phyloP scores from a whole-genome alignment of 164 flowering plant genomes.

The Cinnamomum chago region DNA sequence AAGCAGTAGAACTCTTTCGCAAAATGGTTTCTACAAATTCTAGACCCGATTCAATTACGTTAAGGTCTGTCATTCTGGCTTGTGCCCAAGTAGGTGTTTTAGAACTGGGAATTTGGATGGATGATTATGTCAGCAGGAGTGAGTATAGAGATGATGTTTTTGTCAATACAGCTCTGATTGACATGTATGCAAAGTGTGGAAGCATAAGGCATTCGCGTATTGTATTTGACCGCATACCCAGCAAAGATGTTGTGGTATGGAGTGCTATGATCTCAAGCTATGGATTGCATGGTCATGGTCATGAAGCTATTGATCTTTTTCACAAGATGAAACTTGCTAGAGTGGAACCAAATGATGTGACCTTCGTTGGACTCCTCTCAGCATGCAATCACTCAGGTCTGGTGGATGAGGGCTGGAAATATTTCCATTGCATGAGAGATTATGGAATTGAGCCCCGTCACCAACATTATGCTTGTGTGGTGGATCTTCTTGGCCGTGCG shows the following conservation, averaged over 20 bases:
- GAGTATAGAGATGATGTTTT: constrained; percentile 23
- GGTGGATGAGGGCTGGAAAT: constrained; percentile 28
- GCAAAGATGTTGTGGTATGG: constrained; percentile 37
- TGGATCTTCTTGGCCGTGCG: constrained; percentile 30
- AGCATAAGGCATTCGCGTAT: constrained; percentile 19
- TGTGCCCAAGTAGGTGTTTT: constrained; percentile 32
- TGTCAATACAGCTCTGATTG: constrained; percentile 37
- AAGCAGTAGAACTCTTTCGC: constrained; percentile 25
- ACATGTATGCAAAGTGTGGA: constrained; percentile 49
- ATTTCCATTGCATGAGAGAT: constrained; percentile 27
- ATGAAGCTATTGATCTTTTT: constrained; percentile 29
- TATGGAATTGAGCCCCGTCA: constrained; percentile 32
- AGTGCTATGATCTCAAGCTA: constrained; percentile 32
- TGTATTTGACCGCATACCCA: constrained; percentile 20
- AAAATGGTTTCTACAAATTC: constrained; percentile 15
- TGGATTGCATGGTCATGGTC: constrained; percentile 33
- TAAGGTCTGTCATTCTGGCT: constrained; percentile 27
- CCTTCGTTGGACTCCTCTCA: constrained; percentile 27
- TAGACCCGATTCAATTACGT: constrained; percentile 28
- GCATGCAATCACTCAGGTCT: constrained; percentile 34
- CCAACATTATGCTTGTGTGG: constrained; percentile 36
- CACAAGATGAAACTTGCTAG: constrained; percentile 22
- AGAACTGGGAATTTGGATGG: constrained; percentile 31
- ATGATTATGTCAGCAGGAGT: constrained; percentile 15
- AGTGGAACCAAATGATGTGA: constrained; percentile 32